Evolutionary conservation across 352 stramenopile genomes (phyloP).

Genomic region (Globisporangium cystogenes): DNA sequence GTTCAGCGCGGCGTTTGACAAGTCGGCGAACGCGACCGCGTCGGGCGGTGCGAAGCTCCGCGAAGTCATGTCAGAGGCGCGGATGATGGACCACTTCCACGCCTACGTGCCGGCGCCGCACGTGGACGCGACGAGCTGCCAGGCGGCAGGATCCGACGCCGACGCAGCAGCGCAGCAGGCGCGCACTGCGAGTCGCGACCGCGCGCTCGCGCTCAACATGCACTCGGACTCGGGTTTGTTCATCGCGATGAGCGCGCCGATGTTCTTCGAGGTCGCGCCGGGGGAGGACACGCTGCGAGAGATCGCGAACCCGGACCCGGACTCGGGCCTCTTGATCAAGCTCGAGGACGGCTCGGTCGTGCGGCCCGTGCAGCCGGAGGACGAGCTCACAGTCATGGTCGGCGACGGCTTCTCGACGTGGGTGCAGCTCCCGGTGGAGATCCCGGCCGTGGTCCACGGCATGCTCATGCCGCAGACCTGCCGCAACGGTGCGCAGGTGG

Average conservation of each 20-base stretch:
- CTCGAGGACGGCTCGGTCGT: slow-evolving; percentile 5
- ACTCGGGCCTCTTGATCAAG: slow-evolving; percentile 13
- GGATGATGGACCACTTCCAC: slow-evolving; percentile 20
- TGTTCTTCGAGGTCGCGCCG: slow-evolving; percentile 10
- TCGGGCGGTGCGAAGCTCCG: slow-evolving; percentile 1
- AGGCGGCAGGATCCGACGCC: no score
- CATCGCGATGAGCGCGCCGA: slow-evolving; percentile 17
- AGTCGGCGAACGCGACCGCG: background rate
- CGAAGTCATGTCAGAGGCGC: slow-evolving; percentile 6
- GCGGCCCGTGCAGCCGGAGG: slow-evolving; percentile 8
- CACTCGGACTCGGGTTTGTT: slow-evolving; percentile 18
- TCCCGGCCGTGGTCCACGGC: slow-evolving; percentile 17
- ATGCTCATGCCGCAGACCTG: slow-evolving; percentile 21
- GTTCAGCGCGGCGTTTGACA: slow-evolving; percentile 11
- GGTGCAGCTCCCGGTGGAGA: slow-evolving; percentile 7
- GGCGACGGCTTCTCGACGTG: slow-evolving; percentile 17
- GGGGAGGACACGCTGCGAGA: background rate
- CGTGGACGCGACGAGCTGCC: background rate
- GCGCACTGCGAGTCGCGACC: background rate
- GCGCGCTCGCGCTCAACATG: slow-evolving; percentile 13
- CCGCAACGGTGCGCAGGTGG: slow-evolving; percentile 4
- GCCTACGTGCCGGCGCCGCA: slow-evolving; percentile 10
- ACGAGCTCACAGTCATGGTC: slow-evolving; percentile 17
- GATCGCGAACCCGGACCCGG: slow-evolving; percentile 12
- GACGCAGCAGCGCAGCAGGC: background rate